A percentile compares a stretch with the other conserved stretches of the same genome.
Evolutionary conservation across 305 asterid genomes (phyloP).

Genomic region (Rubia tinctorum): DNA sequence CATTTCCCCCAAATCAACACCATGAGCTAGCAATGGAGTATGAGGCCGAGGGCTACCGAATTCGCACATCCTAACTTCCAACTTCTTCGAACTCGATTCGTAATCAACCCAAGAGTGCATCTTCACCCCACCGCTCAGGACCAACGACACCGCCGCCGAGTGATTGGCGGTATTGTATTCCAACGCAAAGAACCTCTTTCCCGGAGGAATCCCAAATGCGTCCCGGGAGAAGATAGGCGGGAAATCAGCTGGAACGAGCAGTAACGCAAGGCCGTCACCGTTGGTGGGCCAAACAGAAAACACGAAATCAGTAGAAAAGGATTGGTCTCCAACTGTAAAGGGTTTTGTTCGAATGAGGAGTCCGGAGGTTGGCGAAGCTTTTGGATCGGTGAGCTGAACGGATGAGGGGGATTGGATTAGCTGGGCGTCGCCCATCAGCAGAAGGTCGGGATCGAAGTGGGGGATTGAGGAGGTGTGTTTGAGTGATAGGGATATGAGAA

Average conservation of each 20-base stretch:
- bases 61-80: slow-evolving; percentile 62
- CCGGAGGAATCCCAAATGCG: slow-evolving; percentile 47
- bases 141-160: slow-evolving; percentile 49
- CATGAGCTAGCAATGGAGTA: slow-evolving; percentile 50
- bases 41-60: slow-evolving; percentile 50
- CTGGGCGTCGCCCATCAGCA: no score
- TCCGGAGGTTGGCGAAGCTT: no score
- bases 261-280: slow-evolving; percentile 62
- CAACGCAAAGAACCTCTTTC: slow-evolving; percentile 44
- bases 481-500: slow-evolving; percentile 10
- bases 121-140: slow-evolving; percentile 57
- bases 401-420: no score
- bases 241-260: slow-evolving; percentile 43
- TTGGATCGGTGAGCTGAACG: no score
- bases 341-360: no score
- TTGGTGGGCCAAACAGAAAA: slow-evolving; percentile 45
- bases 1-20: slow-evolving; percentile 62
- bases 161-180: slow-evolving; percentile 66
- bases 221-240: slow-evolving; percentile 28
- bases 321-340: no score
- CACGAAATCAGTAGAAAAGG: no score
- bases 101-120: slow-evolving; percentile 77
- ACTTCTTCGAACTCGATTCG: slow-evolving; percentile 64
- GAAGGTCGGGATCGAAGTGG: not conserved
- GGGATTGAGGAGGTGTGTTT: slow-evolving; percentile 16